Evolutionary conservation across 495 filamentous ascomycete genomes (phyloP).

Genomic region (Jackrogersella minutella): DNA sequence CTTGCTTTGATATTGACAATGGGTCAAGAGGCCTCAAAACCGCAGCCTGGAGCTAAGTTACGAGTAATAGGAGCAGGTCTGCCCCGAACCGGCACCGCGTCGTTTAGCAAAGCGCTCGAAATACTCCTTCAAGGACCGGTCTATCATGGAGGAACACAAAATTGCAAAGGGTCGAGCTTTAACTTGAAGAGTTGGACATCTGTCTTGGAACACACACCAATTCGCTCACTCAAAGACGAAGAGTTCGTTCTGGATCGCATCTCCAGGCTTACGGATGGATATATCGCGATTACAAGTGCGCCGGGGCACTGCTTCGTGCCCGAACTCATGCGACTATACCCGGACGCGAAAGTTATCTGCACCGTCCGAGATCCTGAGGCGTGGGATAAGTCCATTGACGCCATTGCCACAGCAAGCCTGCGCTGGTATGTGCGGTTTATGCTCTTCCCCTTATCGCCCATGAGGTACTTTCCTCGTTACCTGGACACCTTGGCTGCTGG

Average conservation of each 20-base stretch:
- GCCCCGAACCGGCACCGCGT: constrained; percentile 57
- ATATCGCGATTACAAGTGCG: constrained; percentile 44
- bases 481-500: constrained; percentile 30
- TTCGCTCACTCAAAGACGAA: constrained; percentile 28
- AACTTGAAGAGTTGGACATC: constrained; percentile 42
- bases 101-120: constrained; percentile 53
- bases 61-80: constrained; percentile 60
- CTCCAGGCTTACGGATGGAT: constrained; percentile 39
- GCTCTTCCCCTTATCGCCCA: constrained; percentile 26
- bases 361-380: constrained; percentile 42
- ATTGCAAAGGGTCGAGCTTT: constrained; percentile 32
- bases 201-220: constrained; percentile 35
- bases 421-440: constrained; percentile 36
- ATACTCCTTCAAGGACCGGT: constrained; percentile 53
- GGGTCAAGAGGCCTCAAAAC: constrained; percentile 44
- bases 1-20: constrained; percentile 11
- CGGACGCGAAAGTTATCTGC: constrained; percentile 50
- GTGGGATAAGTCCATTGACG: constrained; percentile 46
- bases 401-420: constrained; percentile 30
- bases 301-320: constrained; percentile 43
- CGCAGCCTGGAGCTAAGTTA: constrained; percentile 38
- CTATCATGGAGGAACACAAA: constrained; percentile 47
- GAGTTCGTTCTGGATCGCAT: constrained; percentile 33
- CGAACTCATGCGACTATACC: constrained; percentile 46
- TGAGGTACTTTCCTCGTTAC: constrained; percentile 34